Evolutionary conservation across 2,329 filamentous ascomycete genomes (phyloP).

Genomic region (Gyromitra esculenta): DNA sequence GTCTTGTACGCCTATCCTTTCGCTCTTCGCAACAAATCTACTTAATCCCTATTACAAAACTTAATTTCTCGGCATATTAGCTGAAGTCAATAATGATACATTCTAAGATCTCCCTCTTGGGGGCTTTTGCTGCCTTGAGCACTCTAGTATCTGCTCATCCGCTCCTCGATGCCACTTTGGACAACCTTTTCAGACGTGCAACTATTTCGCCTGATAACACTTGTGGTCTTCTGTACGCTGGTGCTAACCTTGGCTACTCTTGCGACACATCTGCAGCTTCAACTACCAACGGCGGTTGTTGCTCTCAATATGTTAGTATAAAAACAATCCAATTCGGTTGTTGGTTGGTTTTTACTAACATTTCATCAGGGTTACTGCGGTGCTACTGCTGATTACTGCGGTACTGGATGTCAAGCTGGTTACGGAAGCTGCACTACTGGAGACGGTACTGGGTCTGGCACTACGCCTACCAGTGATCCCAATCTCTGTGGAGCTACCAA

Average conservation of each 20-base stretch:
- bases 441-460: slow-evolving; percentile 1
- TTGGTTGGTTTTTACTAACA: background rate
- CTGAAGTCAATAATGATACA: slow-evolving; percentile 23
- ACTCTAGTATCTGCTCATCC: slow-evolving; percentile 42
- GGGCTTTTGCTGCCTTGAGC: slow-evolving; percentile 36
- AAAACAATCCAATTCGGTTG: background rate
- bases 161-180: slow-evolving; percentile 21
- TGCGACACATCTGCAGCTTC: slow-evolving; percentile 55
- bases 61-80: slow-evolving; percentile 35
- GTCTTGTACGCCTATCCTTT: slow-evolving; percentile 48
- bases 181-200: slow-evolving; percentile 45
- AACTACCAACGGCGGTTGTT: slow-evolving; percentile 56
- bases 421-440: slow-evolving; percentile 53
- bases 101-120: slow-evolving; percentile 33
- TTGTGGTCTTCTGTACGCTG: slow-evolving; percentile 40
- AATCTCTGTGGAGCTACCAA: slow-evolving; percentile 45
- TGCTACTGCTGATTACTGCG: slow-evolving; percentile 58
- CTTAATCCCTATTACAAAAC: slow-evolving; percentile 17
- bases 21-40: slow-evolving; percentile 21
- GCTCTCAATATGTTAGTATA: slow-evolving; percentile 56
- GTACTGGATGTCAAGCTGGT: slow-evolving; percentile 57
- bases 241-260: slow-evolving; percentile 53
- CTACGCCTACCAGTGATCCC: slow-evolving; percentile 26
- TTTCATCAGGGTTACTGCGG: slow-evolving; percentile 58
- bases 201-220: slow-evolving; percentile 51